phyloP scores from a whole-genome alignment of 1,284 basidiomycete species.

The Pulveroboletus sp. region DNA sequence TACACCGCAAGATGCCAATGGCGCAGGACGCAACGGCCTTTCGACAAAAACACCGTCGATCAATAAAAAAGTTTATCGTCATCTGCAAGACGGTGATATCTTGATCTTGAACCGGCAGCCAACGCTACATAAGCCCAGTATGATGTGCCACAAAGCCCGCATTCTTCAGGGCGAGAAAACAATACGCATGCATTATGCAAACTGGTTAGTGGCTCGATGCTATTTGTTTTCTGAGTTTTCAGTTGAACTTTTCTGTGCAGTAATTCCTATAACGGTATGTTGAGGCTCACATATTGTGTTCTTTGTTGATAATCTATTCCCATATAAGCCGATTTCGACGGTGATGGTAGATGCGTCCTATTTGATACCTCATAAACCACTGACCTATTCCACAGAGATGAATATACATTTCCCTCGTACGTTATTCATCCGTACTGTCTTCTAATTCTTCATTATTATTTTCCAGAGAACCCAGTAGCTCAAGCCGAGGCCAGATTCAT shows the following conservation, averaged over 20 bases:
- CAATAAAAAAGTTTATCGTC: constrained; percentile 98
- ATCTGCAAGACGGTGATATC: constrained; percentile 94
- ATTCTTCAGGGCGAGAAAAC: constrained; percentile 97
- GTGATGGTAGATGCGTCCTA: constrained; percentile 69
- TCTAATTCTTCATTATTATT: constrained; percentile 8
- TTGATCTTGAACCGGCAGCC: constrained; percentile 98
- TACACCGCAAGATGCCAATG: constrained; percentile 82
- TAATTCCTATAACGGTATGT: constrained; percentile 94
- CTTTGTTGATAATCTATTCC: constrained; percentile 17
- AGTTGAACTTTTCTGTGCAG: constrained; percentile 41
- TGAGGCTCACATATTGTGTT: not conserved
- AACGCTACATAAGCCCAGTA: constrained; percentile 98
- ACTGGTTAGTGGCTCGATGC: constrained; percentile 66
- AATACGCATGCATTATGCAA: constrained; percentile 99
- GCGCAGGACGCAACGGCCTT: constrained; percentile 55
- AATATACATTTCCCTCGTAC: constrained; percentile 98
- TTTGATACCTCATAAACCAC: constrained; percentile 4
- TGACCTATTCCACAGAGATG: constrained; percentile 71
- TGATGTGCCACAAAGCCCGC: constrained; percentile 98
- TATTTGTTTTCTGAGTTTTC: not conserved
- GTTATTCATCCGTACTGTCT: constrained; percentile 32
- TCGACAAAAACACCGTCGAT: constrained; percentile 72
- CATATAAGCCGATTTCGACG: constrained; percentile 91
- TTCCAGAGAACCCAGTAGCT: constrained; percentile 86
- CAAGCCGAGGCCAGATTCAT: constrained; percentile 93